Evolutionary conservation across 2,329 filamentous ascomycete species (phyloP).

Genomic region (Lomentospora prolificans): DNA sequence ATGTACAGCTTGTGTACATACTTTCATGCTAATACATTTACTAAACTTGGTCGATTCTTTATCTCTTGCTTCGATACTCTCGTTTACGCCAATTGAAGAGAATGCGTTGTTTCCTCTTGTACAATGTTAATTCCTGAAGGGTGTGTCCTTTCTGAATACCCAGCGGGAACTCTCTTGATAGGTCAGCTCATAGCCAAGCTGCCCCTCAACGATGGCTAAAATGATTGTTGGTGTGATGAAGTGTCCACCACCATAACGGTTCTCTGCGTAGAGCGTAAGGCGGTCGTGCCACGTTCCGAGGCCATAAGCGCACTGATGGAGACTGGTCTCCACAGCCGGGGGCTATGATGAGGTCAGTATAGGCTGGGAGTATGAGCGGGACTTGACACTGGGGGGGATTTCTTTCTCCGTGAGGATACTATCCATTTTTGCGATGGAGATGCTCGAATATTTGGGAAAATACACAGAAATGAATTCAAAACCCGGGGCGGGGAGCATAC

Average conservation of each 20-base stretch:
- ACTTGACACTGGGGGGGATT: too few species aligned
- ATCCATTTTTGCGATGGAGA: too few species aligned
- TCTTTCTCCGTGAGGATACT: too few species aligned
- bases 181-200: conserved; percentile 30
- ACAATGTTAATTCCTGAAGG: not conserved
- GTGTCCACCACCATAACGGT: conserved; percentile 21
- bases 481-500: conserved; percentile 14
- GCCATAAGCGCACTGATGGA: conserved; percentile 35
- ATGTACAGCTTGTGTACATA: not conserved
- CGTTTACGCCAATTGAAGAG: too few species aligned
- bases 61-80: too few species aligned
- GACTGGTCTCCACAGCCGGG: conserved; percentile 27
- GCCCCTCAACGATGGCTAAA: conserved; percentile 34
- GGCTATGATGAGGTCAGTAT: conserved; percentile 21
- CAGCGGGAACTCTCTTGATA: not conserved
- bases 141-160: not conserved
- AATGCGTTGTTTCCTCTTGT: too few species aligned
- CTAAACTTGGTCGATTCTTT: not conserved
- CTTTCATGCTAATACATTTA: not conserved
- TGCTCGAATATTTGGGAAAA: not conserved
- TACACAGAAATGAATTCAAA: too few species aligned
- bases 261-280: conserved; percentile 26
- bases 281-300: conserved; percentile 33
- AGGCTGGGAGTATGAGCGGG: too few species aligned
- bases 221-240: conserved; percentile 32